phyloP scores from a whole-genome alignment of 2,329 filamentous ascomycete species.

The Dactylellina leptospora region DNA sequence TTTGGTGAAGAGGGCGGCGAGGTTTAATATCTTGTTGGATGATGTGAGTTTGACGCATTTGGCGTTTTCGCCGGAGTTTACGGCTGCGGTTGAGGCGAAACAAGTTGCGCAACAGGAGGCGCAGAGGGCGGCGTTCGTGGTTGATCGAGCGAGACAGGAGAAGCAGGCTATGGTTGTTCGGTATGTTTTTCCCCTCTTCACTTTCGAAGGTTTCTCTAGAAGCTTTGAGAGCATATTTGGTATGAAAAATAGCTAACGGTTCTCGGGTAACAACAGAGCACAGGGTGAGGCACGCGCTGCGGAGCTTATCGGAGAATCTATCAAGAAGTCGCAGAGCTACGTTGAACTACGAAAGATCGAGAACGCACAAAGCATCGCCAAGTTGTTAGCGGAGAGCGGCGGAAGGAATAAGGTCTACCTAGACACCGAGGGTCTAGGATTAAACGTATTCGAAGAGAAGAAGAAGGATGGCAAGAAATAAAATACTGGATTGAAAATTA shows the following conservation, averaged over 20 bases:
- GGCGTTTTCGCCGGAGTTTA: slow-evolving; percentile 77
- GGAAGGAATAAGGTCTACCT: slow-evolving; percentile 93
- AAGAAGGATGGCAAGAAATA: slow-evolving; percentile 58
- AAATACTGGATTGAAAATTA: background rate
- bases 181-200: slow-evolving; percentile 20
- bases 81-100: slow-evolving; percentile 76
- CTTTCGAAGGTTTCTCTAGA: background rate
- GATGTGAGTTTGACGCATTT: slow-evolving; percentile 94
- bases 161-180: slow-evolving; percentile 96
- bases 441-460: slow-evolving; percentile 73
- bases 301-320: slow-evolving; percentile 96
- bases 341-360: slow-evolving; percentile 98
- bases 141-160: slow-evolving; percentile 98
- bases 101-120: slow-evolving; percentile 80
- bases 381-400: slow-evolving; percentile 82
- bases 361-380: slow-evolving; percentile 89
- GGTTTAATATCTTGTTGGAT: slow-evolving; percentile 97
- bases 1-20: slow-evolving; percentile 84
- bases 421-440: slow-evolving; percentile 85
- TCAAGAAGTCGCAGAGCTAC: slow-evolving; percentile 99
- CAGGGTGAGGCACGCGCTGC: slow-evolving; percentile 99
- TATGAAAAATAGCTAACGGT: too few relatives aligned
- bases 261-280: slow-evolving; percentile 67
- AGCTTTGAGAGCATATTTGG: too few relatives aligned
- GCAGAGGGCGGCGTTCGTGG: slow-evolving; percentile 93